Conservation (phyloP, 768 basidiomycete genomes). For the Galerina sulciceps region DNA sequence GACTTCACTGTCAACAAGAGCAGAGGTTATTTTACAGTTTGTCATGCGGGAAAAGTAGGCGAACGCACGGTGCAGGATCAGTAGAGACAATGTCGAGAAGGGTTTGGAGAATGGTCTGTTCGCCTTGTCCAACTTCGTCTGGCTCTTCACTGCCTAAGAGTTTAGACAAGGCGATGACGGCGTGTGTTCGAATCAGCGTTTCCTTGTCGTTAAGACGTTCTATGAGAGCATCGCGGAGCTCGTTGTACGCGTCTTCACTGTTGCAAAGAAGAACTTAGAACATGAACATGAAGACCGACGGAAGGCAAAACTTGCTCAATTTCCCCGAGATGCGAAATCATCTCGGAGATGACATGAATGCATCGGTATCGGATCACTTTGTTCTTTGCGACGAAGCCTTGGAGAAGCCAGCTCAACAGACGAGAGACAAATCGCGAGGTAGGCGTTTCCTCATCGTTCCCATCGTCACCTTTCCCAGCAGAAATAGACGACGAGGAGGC, state of each 20-base stretch:
- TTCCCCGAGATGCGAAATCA: slow-evolving; percentile 85
- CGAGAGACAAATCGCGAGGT: slow-evolving; percentile 70
- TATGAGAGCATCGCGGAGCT: slow-evolving; percentile 69
- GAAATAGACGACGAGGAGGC: slow-evolving; percentile 26
- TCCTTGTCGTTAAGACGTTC: slow-evolving; percentile 91
- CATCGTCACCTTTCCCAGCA: slow-evolving; percentile 37
- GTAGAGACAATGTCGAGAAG: slow-evolving; percentile 70
- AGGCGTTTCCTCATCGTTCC: slow-evolving; percentile 66
- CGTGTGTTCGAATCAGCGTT: slow-evolving; percentile 78
- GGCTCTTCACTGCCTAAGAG: slow-evolving; percentile 75
- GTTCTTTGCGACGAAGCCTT: slow-evolving; percentile 89
- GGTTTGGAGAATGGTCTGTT: slow-evolving; percentile 62
- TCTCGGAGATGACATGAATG: slow-evolving; percentile 81
- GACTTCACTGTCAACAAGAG: slow-evolving; percentile 67
- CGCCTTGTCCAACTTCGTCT: slow-evolving; percentile 51
- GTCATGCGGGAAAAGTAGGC: not conserved
- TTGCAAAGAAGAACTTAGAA: not conserved
- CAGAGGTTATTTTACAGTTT: not conserved
- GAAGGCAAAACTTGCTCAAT: slow-evolving; percentile 68
- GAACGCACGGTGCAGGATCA: slow-evolving; percentile 69
- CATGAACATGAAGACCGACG: not conserved
- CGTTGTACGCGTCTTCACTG: slow-evolving; percentile 83
- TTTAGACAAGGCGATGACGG: slow-evolving; percentile 79
- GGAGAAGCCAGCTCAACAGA: slow-evolving; percentile 73
- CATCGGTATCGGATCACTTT: slow-evolving; percentile 85